phyloP scores from a whole-genome alignment of 257 asterid genomes.

The Craterostigma plantagineum region DNA sequence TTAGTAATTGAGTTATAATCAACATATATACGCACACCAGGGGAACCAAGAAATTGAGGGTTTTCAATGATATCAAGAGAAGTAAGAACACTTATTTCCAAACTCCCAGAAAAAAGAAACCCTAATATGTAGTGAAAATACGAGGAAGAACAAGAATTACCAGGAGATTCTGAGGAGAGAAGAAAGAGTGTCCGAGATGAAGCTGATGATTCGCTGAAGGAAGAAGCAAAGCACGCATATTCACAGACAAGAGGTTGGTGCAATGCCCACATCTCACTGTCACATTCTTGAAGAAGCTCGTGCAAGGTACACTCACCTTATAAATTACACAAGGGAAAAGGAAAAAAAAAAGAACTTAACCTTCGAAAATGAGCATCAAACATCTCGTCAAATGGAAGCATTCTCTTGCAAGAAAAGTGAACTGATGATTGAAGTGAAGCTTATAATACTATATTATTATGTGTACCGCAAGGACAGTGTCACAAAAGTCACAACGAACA shows the following conservation, averaged over 20 bases:
- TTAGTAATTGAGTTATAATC: not conserved
- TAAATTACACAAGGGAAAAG: not conserved
- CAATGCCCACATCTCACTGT: slow-evolving; percentile 95
- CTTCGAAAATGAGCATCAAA: no score
- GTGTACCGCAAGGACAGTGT: slow-evolving; percentile 92
- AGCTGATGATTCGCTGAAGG: slow-evolving; percentile 70
- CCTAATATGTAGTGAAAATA: not conserved
- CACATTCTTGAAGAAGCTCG: slow-evolving; percentile 85
- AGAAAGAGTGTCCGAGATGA: slow-evolving; percentile 72
- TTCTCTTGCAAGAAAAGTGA: no score
- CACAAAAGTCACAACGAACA: slow-evolving; percentile 83
- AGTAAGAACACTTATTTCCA: no score
- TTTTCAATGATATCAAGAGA: not conserved
- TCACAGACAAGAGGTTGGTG: slow-evolving; percentile 82
- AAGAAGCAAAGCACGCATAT: slow-evolving; percentile 70
- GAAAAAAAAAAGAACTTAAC: not conserved
- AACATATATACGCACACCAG: not conserved
- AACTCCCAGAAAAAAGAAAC: not conserved
- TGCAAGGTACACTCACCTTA: slow-evolving; percentile 87
- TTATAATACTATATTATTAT: not conserved
- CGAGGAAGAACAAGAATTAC: slow-evolving; percentile 12
- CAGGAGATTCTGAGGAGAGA: slow-evolving; percentile 82
- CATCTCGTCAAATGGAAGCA: no score
- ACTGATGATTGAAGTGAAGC: no score
- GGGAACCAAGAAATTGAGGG: not conserved